Base-by-base conservation (phyloP, 495 filamentous ascomycete genomes). In the Xylona heveae region DNA sequence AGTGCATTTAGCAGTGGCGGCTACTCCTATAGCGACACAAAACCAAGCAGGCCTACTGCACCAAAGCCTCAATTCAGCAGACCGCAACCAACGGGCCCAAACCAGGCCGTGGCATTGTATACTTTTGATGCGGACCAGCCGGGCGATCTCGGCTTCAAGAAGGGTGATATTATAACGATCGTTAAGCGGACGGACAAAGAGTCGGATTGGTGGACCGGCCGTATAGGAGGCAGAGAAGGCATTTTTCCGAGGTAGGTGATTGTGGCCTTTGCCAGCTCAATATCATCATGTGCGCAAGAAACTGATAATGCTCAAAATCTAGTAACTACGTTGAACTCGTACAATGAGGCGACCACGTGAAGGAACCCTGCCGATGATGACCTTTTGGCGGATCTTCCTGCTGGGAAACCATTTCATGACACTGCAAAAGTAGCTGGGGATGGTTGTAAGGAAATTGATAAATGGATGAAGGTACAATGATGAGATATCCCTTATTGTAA, bases 131-230 rank as follows among this genome's bases (percentile, higher is more conserved):
- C 81, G 3, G 84, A 93, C 45, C 84, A 97, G 45, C 69, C 77
- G 0, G 88, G 88, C 15, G 88, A 97, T 48, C 52, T 97, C 36
- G 77, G 72, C 0, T 95, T 95, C 61, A 91, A 90, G 61, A 95
- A 97, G 59, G 88, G 88, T 13, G 88, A 97, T 21, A 55, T 95
- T 30, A 93, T 97, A 40, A 94, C 84, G n/a, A 88, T 97, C 35
- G 52, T 85, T 13, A 95, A 97, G 58, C 76, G 78, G 48, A 94
- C 88, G n/a, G 80, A 97, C 0, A 82, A 68, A 39, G 75, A 76
- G 38, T 73, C 71, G 6, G 83, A 92, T 50, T 90, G 85, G 68
- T 94, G 83, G 83, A 77, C 71, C 20, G 71, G 71, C 18, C 57
- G 61, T 32, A 66, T 77, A 33, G 71, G 70, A 10, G 61, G 37